Percentiles rank a stretch among this genome's conserved stretches.
These are phyloP conservation scores for Ophiostoma pallidulum DNA, from an alignment of 2,329 filamentous ascomycete species.

Conservation along the genomic window DNA sequence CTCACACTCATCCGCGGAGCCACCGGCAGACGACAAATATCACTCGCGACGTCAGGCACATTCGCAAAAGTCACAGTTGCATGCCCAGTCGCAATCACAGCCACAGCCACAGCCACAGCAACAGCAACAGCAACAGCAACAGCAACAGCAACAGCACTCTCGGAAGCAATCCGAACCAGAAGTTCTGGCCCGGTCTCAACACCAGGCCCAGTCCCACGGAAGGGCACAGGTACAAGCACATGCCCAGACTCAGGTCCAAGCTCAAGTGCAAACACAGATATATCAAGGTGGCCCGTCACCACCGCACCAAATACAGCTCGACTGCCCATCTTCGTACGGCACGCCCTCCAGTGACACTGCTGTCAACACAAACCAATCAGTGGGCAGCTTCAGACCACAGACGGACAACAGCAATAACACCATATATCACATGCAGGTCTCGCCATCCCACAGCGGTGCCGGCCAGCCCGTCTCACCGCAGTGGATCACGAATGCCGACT, in stretches of 20 bases:
- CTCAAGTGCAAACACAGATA: background rate
- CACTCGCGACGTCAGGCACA: background rate
- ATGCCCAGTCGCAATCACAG: too few species aligned
- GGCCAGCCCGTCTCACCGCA: conserved; percentile 1
- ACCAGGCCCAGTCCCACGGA: too few species aligned
- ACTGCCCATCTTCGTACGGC: background rate
- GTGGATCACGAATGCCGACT: too few species aligned
- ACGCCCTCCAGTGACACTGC: background rate
- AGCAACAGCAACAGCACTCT: background rate
- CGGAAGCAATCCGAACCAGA: too few species aligned
- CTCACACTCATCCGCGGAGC: too few species aligned
- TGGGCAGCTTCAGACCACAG: background rate
- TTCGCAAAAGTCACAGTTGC: background rate
- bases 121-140: background rate
- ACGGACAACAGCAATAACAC: background rate
- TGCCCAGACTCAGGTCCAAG: too few species aligned
- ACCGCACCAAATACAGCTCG: background rate
- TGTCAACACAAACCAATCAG: background rate
- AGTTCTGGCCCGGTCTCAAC: too few species aligned
- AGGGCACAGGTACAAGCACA: too few species aligned
- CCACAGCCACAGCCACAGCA: background rate
- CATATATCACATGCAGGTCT: conserved; percentile 2
- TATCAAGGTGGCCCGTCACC: background rate
- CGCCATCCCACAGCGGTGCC: background rate
- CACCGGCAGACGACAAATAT: too few species aligned